These are phyloP conservation scores for Psilocybe sp. DNA, from an alignment of 768 basidiomycete species.

Conservation along the genomic window DNA sequence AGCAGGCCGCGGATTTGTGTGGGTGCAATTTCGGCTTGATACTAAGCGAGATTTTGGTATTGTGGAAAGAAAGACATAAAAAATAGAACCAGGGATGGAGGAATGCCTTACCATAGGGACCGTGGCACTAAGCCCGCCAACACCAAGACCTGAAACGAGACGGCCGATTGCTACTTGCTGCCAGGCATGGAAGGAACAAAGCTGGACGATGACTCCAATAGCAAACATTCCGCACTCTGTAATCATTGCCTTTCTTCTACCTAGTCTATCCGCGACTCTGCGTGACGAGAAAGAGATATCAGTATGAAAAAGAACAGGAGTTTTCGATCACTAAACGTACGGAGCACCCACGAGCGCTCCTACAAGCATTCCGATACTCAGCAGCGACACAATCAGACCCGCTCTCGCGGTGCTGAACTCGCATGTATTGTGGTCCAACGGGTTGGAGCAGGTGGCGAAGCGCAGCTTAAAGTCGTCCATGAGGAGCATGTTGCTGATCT, in stretches of 20 bases:
- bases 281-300: neutral
- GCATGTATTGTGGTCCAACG: constrained; percentile 39
- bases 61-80: neutral
- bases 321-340: constrained; percentile 33
- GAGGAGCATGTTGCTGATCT: constrained; percentile 74
- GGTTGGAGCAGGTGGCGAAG: constrained; percentile 51
- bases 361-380: constrained; percentile 67
- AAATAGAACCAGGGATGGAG: neutral
- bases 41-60: constrained; percentile 30
- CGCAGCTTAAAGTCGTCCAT: constrained; percentile 68
- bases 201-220: constrained; percentile 61
- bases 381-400: constrained; percentile 66
- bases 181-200: constrained; percentile 51
- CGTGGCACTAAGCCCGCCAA: constrained; percentile 65
- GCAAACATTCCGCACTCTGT: constrained; percentile 55
- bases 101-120: constrained; percentile 52
- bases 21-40: constrained; percentile 73
- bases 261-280: constrained; percentile 62
- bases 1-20: constrained; percentile 68
- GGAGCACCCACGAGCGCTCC: constrained; percentile 63
- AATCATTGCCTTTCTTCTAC: constrained; percentile 65
- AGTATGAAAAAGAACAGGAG: constrained; percentile 1
- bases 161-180: constrained; percentile 68
- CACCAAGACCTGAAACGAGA: constrained; percentile 62
- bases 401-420: constrained; percentile 53